Percentiles rank a stretch among this genome's conserved stretches.
phyloP scores from a whole-genome alignment of 2,329 filamentous ascomycete genomes.

The Ophiosphaerella herpotricha region DNA sequence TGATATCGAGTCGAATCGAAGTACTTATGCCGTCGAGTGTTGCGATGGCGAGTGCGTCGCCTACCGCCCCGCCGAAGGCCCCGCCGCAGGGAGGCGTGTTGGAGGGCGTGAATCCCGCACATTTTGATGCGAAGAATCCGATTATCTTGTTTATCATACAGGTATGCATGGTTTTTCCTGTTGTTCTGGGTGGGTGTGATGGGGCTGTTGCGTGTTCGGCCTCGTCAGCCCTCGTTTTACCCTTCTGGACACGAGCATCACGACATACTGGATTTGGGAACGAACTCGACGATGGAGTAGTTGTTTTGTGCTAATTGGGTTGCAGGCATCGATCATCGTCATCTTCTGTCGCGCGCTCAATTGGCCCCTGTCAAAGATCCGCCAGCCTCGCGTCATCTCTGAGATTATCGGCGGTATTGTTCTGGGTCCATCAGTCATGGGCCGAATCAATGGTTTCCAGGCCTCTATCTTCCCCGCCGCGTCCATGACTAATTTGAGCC shows the following conservation, averaged over 20 bases:
- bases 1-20: too few relatives aligned
- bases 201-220: too few relatives aligned
- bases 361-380: slow-evolving; percentile 75
- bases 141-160: slow-evolving; percentile 78
- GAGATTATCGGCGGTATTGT: slow-evolving; percentile 86
- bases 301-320: slow-evolving; percentile 3
- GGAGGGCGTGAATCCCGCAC: slow-evolving; percentile 70
- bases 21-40: slow-evolving; percentile 29
- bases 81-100: slow-evolving; percentile 70
- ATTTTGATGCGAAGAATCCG: slow-evolving; percentile 72
- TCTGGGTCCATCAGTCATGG: slow-evolving; percentile 85
- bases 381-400: slow-evolving; percentile 81
- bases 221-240: too few relatives aligned
- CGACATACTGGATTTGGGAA: not conserved
- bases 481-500: slow-evolving; percentile 74
- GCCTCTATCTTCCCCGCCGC: slow-evolving; percentile 74
- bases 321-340: slow-evolving; percentile 72
- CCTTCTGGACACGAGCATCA: too few relatives aligned
- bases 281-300: too few relatives aligned
- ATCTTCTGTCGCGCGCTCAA: slow-evolving; percentile 75
- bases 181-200: too few relatives aligned
- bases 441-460: slow-evolving; percentile 79
- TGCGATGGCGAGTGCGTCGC: slow-evolving; percentile 20
- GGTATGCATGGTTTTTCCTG: slow-evolving; percentile 47
- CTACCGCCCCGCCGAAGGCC: slow-evolving; percentile 28